Evolutionary conservation across 768 basidiomycete species (phyloP), one percentile per base, ranked within the genome.

Genomic region (Boletus pseudopeckii): DNA sequence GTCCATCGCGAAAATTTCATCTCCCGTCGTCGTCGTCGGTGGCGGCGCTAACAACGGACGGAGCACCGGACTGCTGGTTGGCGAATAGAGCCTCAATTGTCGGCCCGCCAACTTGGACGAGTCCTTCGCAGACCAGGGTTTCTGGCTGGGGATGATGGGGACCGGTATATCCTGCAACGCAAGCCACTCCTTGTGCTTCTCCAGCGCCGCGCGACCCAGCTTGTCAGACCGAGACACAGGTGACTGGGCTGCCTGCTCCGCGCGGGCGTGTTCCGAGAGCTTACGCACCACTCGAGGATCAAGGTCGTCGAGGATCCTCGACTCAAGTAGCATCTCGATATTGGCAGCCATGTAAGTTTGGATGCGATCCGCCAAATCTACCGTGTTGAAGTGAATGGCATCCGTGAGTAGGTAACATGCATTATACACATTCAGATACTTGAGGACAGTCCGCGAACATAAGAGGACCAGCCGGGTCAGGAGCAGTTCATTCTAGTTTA

Each of bases 1-100:
- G 62, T 95, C 93, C 91, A 95, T 94, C 7, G 74, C 65, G 62
- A 96, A 94, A 30, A 94, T 76, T 47, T 90, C 92, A 52, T 92
- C 83, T 3, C 80, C 76, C 0, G 7, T 67, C 10, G n/a, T n/a
- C n/a, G n/a, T n/a, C n/a, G 62, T 39, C 11, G 46, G 32, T 7
- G 26, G 45, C 13, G 44, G 22, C 7, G 40, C 26, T 45, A 18
- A 11, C 18, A 61, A 50, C 20, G 53, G 71, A 61, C 26, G 62
- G 44, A 56, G 68, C 5, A 48, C 39, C 17, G 71, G 70, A 57
- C 72, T 70, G 4, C 30, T 18, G 2, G 36, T 42, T 1, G 61
- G 62, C 24, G 60, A 56, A 36, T 52, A 43, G 6, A 52, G 8
- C 38, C 3, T 46, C 11, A 46, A 36, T 26, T 30, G 53, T 37